Evolutionary conservation across 768 basidiomycete genomes (phyloP).

Genomic region (Lactifluus echinatus): DNA sequence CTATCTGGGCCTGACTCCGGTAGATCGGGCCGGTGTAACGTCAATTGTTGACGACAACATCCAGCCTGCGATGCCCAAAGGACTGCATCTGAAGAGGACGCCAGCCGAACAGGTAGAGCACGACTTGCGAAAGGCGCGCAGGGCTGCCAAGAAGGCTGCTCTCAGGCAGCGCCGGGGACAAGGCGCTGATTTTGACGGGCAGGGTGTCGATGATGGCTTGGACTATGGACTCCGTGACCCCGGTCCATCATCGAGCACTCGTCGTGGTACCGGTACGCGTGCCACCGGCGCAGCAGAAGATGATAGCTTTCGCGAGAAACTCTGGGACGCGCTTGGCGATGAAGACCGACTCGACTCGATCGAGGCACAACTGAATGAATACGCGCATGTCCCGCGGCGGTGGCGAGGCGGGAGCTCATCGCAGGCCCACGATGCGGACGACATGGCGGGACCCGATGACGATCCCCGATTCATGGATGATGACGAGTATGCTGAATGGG

Average conservation of each 20-base stretch:
- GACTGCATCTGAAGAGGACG: conserved; percentile 34
- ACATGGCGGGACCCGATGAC: conserved; percentile 22
- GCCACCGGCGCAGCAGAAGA: conserved; percentile 49
- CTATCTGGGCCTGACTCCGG: too few species aligned
- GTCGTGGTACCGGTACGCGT: conserved; percentile 34
- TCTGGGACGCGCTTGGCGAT: conserved; percentile 63
- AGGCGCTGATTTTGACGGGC: not conserved
- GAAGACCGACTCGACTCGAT: conserved; percentile 60
- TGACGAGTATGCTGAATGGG: conserved; percentile 83
- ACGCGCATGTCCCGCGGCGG: conserved; percentile 62
- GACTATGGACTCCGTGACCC: conserved; percentile 13
- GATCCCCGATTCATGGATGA: conserved; percentile 59
- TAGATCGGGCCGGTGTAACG: not conserved
- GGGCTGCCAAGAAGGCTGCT: conserved; percentile 44
- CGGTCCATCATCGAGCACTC: conserved; percentile 32
- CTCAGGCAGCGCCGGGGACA: not conserved
- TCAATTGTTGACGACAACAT: not conserved
- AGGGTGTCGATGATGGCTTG: not conserved
- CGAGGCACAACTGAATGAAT: conserved; percentile 56
- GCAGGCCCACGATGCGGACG: conserved; percentile 37
- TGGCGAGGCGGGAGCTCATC: conserved; percentile 46
- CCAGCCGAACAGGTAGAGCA: conserved; percentile 31
- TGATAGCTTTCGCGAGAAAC: conserved; percentile 63
- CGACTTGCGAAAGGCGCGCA: conserved; percentile 34
- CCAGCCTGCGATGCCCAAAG: conserved; percentile 12